Evolutionary conservation across 805 yeast species (phyloP), one percentile per base, ranked within the genome.

Genomic region (Brettanomyces custersianus): DNA sequence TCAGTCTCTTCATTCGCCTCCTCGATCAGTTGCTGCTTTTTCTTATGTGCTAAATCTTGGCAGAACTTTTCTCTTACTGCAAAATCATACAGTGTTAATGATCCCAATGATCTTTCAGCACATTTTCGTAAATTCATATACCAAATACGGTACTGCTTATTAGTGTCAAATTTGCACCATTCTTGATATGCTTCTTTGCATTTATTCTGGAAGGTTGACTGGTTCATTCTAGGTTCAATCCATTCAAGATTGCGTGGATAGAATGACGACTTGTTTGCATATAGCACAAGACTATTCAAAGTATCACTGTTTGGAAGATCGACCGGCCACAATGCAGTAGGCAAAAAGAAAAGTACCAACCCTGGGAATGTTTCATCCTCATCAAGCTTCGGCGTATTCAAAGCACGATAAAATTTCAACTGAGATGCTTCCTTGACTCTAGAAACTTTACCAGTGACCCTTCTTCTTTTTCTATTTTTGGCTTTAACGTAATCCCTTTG

Each of bases 301-400:
- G 34, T 36, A 12, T 20, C 33, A 35, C 24, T 44, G 38, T 72
- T 68, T 13, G 76, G 76, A 2, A 73, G 73, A 37, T 66, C 73
- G 36, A 65, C 66, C 0, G 77, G 77, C 77, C 77, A 71, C 15
- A 53, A 51, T 8, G 51, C 40, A 3, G 72, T 65, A 1, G 69
- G 61, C 3, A 69, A 45, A 43, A 70, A 69, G 40, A 61, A 69
- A 5, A 71, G 47, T 9, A 69, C 72, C 48, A 70, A 47, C 46
- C 69, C 50, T 11, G 76, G 71, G 48, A 72, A 72, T 4, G 73
- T 58, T 11, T 76, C 70, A 36, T 65, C 62, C 3, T 60, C 55
- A 8, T 65, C 64, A 11, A 70, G 40, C 7, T 42, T 31, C 2
- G 75, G 74, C 16, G 47, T 43, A 8, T 62, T 62, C 24, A 70